These are phyloP conservation scores for Trichopus zeylanicus DNA, from an alignment of 116 monocot species.

Conservation along the genomic window DNA sequence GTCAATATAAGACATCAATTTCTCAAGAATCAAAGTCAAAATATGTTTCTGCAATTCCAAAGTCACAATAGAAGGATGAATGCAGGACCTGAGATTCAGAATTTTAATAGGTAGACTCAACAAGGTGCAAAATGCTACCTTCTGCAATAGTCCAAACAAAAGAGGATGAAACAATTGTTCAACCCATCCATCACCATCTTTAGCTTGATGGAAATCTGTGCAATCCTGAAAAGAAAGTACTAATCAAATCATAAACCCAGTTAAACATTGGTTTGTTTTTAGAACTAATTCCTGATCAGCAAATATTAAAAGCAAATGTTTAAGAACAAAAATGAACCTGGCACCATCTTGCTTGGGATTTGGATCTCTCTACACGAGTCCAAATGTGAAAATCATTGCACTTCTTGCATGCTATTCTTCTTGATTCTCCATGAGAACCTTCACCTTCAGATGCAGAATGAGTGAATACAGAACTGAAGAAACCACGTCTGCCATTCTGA, in stretches of 20 bases:
- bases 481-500: slow-evolving; percentile 62
- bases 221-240: slow-evolving; percentile 39
- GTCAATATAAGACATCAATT: too few species aligned
- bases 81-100: not conserved
- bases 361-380: slow-evolving; percentile 58
- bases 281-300: too few species aligned
- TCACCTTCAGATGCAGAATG: slow-evolving; percentile 53
- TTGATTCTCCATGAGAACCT: slow-evolving; percentile 45
- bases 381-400: slow-evolving; percentile 74
- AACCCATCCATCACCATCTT: slow-evolving; percentile 99
- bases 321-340: too few species aligned
- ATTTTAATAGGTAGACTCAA: not conserved
- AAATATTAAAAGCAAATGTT: not conserved
- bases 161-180: slow-evolving; percentile 78
- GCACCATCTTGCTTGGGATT: slow-evolving; percentile 91
- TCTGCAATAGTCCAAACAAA: slow-evolving; percentile 76
- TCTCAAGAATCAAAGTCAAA: too few species aligned
- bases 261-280: too few species aligned
- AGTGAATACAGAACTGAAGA: slow-evolving; percentile 43
- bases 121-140: slow-evolving; percentile 31
- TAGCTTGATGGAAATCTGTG: slow-evolving; percentile 84
- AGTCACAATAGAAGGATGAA: too few species aligned
- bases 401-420: slow-evolving; percentile 90
- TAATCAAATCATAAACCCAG: not conserved
- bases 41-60: too few species aligned